phyloP scores from a whole-genome alignment of 1,284 basidiomycete species.

The Apiotrichum gracile region DNA sequence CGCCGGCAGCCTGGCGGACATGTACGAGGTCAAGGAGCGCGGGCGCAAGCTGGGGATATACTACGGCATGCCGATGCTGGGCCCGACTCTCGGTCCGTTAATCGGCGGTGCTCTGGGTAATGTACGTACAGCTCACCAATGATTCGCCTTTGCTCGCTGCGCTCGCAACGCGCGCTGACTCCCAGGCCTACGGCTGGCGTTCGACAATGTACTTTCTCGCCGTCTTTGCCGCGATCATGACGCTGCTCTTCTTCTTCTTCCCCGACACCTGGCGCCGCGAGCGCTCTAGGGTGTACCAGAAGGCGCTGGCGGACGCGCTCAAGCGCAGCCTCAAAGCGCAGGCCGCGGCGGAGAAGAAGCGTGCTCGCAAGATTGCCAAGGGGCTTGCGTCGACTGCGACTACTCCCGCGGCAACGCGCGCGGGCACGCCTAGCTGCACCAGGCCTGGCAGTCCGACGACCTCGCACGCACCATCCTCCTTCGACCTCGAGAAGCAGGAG shows the following conservation, averaged over 20 bases:
- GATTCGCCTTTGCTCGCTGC: no score
- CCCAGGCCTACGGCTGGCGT: constrained; percentile 64
- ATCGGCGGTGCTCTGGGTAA: constrained; percentile 57
- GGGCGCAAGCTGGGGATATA: constrained; percentile 56
- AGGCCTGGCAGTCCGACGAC: constrained; percentile 2
- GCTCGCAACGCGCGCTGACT: background rate
- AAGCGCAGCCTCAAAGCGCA: constrained; percentile 36
- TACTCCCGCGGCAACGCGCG: constrained; percentile 24
- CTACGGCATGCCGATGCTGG: constrained; percentile 47
- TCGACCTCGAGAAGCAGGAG: background rate
- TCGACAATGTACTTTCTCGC: constrained; percentile 74
- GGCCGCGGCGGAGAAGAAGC: constrained; percentile 23
- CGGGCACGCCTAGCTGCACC: background rate
- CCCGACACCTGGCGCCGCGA: constrained; percentile 76
- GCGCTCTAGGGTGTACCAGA: constrained; percentile 69
- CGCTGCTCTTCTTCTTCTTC: constrained; percentile 60
- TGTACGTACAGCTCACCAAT: background rate
- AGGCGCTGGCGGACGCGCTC: constrained; percentile 46
- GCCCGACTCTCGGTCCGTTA: constrained; percentile 65
- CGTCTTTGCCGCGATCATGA: constrained; percentile 57
- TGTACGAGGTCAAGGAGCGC: constrained; percentile 70
- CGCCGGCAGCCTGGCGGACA: constrained; percentile 69
- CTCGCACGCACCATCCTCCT: background rate
- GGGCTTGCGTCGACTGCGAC: constrained; percentile 27
- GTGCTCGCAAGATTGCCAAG: constrained; percentile 21